These are phyloP conservation scores for Stygiomarasmius scandens DNA, from an alignment of 1,284 basidiomycete genomes.

Conservation along the genomic window DNA sequence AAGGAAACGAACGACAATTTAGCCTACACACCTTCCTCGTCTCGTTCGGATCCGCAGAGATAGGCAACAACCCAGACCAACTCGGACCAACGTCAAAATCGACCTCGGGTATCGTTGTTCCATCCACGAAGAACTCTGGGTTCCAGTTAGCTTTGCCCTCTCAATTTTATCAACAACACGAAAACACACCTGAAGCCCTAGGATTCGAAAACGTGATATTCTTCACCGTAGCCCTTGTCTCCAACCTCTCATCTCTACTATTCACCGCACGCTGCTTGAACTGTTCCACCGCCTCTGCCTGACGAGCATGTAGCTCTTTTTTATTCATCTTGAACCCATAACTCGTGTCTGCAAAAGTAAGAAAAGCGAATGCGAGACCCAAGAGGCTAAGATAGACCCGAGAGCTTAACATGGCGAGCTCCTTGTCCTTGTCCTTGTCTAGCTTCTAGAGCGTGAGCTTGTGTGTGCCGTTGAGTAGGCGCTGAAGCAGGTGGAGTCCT, in stretches of 20 bases:
- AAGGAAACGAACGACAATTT: conserved; percentile 1
- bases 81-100: conserved; percentile 76
- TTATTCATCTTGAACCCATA: conserved; percentile 31
- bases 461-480: no score
- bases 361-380: conserved; percentile 17
- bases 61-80: conserved; percentile 75
- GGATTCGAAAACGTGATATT: conserved; percentile 77
- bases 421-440: not conserved
- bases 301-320: conserved; percentile 39
- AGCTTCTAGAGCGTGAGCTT: no score
- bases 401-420: not conserved
- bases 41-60: conserved; percentile 61
- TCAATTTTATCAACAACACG: not conserved
- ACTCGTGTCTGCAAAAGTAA: conserved; percentile 11
- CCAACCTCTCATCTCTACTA: conserved; percentile 13
- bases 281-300: conserved; percentile 43
- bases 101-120: conserved; percentile 65
- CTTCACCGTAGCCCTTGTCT: conserved; percentile 34
- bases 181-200: conserved; percentile 55
- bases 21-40: conserved; percentile 58
- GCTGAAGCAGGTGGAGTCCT: no score
- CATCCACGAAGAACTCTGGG: conserved; percentile 78
- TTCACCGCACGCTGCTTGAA: conserved; percentile 31
- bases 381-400: conserved; percentile 7
- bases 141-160: not conserved